These are phyloP conservation scores for Phytophthora brassicae DNA, from an alignment of 352 stramenopile species.

Conservation along the genomic window DNA sequence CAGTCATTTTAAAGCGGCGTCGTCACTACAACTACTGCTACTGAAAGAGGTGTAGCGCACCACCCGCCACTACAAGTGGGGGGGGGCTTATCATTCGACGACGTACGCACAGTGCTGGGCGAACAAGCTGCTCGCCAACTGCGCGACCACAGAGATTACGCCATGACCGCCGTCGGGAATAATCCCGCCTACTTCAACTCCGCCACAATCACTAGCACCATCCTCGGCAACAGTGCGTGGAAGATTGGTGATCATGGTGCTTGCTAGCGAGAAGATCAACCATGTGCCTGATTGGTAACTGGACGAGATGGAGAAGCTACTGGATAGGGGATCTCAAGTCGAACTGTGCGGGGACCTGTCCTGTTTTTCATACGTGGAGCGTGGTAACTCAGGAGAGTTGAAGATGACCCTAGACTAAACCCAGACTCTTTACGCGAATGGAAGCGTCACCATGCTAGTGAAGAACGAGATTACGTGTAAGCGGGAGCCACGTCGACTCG, in stretches of 20 bases:
- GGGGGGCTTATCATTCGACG: neutral
- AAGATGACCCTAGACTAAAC: constrained; percentile 5
- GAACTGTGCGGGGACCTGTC: constrained; percentile 9
- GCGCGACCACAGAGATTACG: too few species aligned
- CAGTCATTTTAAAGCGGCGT: neutral
- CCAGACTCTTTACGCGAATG: neutral
- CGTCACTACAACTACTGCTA: neutral
- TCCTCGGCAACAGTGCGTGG: neutral
- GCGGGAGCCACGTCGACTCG: constrained; percentile 9
- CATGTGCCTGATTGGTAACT: neutral
- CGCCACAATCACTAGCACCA: neutral
- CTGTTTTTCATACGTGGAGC: constrained; percentile 1
- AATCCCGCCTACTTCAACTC: neutral
- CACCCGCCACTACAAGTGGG: neutral
- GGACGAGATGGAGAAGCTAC: neutral
- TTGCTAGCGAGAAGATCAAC: neutral
- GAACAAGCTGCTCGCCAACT: neutral
- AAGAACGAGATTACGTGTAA: neutral
- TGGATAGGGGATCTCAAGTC: constrained; percentile 12
- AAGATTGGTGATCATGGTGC: neutral
- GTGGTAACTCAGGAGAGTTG: neutral
- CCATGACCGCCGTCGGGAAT: neutral
- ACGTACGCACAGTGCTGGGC: neutral
- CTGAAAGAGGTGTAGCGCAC: neutral
- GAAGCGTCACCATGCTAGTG: constrained; percentile 1